Conservation (phyloP, 495 filamentous ascomycete species). For the Penicillium argentinense region DNA sequence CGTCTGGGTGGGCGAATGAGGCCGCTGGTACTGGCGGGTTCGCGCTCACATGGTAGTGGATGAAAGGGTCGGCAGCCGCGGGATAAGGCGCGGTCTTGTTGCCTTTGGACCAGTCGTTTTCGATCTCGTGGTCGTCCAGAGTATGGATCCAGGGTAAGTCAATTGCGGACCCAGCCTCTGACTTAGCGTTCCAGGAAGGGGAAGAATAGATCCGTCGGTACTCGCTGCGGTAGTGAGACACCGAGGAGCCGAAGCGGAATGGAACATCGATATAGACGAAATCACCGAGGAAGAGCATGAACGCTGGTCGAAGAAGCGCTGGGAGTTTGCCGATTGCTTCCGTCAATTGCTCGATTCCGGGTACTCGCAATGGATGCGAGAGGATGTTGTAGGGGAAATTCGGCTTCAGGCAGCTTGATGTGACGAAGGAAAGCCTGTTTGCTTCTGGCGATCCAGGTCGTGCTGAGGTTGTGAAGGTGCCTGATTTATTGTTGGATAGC, state of each 20-base stretch:
- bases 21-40: conserved; percentile 70
- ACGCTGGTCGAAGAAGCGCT: conserved; percentile 58
- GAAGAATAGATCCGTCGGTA: conserved; percentile 93
- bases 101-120: conserved; percentile 78
- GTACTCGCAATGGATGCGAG: conserved; percentile 76
- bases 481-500: conserved; percentile 79
- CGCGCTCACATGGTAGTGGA: conserved; percentile 76
- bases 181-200: conserved; percentile 72
- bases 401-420: conserved; percentile 87
- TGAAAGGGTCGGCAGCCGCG: conserved; percentile 80
- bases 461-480: conserved; percentile 74
- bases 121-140: conserved; percentile 93
- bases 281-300: conserved; percentile 99
- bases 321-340: conserved; percentile 59
- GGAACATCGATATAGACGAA: conserved; percentile 98
- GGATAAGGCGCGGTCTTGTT: conserved; percentile 72
- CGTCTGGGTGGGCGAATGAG: conserved; percentile 39
- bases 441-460: conserved; percentile 58
- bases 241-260: conserved; percentile 65
- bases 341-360: conserved; percentile 68
- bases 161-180: conserved; percentile 40
- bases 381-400: conserved; percentile 84
- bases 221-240: conserved; percentile 79
- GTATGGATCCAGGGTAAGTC: conserved; percentile 95
- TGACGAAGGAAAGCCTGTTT: conserved; percentile 78